Conservation (phyloP, 2,329 filamentous ascomycete genomes). For the Pestalotiopsis sp. region DNA sequence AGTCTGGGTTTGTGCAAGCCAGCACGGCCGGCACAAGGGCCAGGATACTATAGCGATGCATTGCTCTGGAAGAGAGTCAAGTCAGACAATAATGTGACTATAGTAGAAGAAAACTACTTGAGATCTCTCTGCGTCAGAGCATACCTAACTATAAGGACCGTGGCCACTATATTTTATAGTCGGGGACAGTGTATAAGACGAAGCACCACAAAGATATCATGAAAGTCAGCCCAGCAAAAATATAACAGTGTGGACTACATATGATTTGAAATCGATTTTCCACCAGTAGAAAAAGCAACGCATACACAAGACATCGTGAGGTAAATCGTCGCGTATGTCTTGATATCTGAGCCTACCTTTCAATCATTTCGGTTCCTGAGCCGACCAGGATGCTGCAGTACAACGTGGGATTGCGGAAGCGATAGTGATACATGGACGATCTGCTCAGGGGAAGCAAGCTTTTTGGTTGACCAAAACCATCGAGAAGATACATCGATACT, state of each 20-base stretch:
- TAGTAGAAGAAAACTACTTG: neutral
- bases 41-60: slow-evolving; percentile 7
- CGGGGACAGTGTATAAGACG: neutral
- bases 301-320: neutral
- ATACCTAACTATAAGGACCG: too few species aligned
- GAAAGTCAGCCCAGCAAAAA: neutral
- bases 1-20: slow-evolving; percentile 31
- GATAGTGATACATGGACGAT: neutral
- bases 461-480: too few species aligned
- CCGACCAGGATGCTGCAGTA: neutral
- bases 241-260: neutral
- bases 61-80: neutral
- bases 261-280: neutral
- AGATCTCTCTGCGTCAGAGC: neutral
- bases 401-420: neutral
- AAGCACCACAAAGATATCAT: neutral
- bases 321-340: neutral
- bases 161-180: neutral
- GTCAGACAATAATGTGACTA: neutral
- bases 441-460: neutral
- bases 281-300: neutral
- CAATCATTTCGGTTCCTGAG: slow-evolving; percentile 1
- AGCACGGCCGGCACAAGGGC: slow-evolving; percentile 17
- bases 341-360: neutral
- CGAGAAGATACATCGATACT: neutral